Evolutionary conservation across 441 rosid genomes (phyloP).

Genomic region (Sinapis alba): DNA sequence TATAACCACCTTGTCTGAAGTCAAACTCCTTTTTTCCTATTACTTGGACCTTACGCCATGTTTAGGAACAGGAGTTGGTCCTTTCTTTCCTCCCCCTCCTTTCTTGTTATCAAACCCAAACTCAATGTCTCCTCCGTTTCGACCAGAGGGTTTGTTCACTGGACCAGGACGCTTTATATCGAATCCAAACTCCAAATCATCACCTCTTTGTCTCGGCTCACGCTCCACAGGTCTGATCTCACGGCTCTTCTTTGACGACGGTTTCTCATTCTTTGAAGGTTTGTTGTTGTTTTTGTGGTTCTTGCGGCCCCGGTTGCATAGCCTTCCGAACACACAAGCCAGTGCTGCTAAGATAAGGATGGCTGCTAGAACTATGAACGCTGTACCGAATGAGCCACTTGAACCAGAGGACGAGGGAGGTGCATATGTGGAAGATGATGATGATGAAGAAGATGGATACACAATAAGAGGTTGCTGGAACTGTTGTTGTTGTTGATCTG

Average conservation of each 20-base stretch:
- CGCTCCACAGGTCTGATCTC: conserved; percentile 36
- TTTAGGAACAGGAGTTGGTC: conserved; percentile 23
- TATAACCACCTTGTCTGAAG: conserved; percentile 41
- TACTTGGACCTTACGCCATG: conserved; percentile 44
- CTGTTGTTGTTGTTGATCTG: conserved; percentile 39
- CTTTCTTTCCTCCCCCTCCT: conserved; percentile 30
- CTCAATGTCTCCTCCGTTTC: conserved; percentile 51
- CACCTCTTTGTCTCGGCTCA: conserved; percentile 32
- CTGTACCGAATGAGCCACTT: conserved; percentile 58
- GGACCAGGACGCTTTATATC: conserved; percentile 37
- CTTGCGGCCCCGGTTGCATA: conserved; percentile 47
- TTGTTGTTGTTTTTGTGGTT: conserved; percentile 29
- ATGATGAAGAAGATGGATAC: conserved; percentile 58
- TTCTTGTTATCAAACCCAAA: conserved; percentile 37
- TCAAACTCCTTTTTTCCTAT: conserved; percentile 28
- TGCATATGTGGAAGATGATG: conserved; percentile 13
- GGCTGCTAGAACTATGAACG: conserved; percentile 52
- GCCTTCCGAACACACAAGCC: conserved; percentile 62
- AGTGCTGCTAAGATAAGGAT: conserved; percentile 48
- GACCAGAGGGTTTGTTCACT: conserved; percentile 26
- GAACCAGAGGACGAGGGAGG: conserved; percentile 47
- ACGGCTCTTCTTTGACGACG: conserved; percentile 32
- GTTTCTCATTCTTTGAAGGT: conserved; percentile 35
- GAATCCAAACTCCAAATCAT: conserved; percentile 46
- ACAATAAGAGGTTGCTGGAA: conserved; percentile 50